These are phyloP conservation scores for Exophiala calicioides DNA, from an alignment of 2,329 filamentous ascomycete genomes.

Conservation along the genomic window DNA sequence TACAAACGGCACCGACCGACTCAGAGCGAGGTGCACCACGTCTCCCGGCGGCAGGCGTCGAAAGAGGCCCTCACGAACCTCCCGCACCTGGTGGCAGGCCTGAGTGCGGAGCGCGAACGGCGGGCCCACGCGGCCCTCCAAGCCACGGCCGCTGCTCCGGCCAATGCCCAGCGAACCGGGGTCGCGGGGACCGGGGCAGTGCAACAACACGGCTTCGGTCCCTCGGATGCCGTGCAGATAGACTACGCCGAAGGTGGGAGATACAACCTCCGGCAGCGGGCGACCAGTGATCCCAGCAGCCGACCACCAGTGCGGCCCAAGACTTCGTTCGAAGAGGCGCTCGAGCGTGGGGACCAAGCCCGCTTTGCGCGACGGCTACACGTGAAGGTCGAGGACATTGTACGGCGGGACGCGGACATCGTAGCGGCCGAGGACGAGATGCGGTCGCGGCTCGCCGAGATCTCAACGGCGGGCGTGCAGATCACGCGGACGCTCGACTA, in stretches of 20 bases:
- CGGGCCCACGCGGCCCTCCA: slow-evolving; percentile 4
- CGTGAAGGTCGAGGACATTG: slow-evolving; percentile 18
- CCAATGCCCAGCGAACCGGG: neutral
- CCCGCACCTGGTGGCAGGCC: slow-evolving; percentile 23
- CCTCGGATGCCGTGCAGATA: slow-evolving; percentile 2
- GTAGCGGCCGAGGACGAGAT: slow-evolving; percentile 28
- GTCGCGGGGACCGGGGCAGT: neutral
- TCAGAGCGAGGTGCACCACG: slow-evolving; percentile 18
- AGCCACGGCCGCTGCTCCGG: slow-evolving; percentile 1
- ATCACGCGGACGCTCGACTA: slow-evolving; percentile 50
- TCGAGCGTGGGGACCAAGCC: slow-evolving; percentile 23
- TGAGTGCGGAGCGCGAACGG: slow-evolving; percentile 23
- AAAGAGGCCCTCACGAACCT: slow-evolving; percentile 16
- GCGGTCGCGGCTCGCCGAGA: slow-evolving; percentile 19
- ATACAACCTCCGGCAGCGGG: slow-evolving; percentile 17
- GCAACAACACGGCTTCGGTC: slow-evolving; percentile 16
- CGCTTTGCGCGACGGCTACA: slow-evolving; percentile 21
- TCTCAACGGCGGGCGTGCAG: slow-evolving; percentile 36
- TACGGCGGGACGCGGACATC: slow-evolving; percentile 19
- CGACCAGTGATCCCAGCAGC: slow-evolving; percentile 14
- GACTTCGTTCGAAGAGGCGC: slow-evolving; percentile 17
- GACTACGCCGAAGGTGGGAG: slow-evolving; percentile 20
- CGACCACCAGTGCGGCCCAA: slow-evolving; percentile 15
- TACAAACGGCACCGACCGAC: slow-evolving; percentile 19
- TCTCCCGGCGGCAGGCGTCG: slow-evolving; percentile 8